Base-by-base conservation (phyloP, 2,329 filamentous ascomycete genomes). In the Fusarium oxysporum region DNA sequence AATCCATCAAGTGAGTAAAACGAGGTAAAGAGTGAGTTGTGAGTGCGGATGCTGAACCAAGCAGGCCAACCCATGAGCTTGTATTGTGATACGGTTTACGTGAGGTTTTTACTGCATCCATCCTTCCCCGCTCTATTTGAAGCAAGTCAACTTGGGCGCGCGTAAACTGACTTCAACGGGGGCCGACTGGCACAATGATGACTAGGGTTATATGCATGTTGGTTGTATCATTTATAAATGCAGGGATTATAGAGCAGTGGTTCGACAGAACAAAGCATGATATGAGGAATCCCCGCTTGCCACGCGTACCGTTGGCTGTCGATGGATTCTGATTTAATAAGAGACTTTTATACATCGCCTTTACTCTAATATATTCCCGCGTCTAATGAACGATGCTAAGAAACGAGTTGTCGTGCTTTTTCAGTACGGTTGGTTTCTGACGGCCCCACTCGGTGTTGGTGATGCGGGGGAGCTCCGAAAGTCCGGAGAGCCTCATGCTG, bases 311-410 rank as follows among this genome's bases (percentile, higher is more conserved):
- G 3, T 48, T 32, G 21, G 10, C 10, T n/a, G 3, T 17, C 28
- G 45, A n/a, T 2, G 14, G 10, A 17, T 6, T 32, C 10, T 12
- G 7, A 17, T 30, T 17, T n/a, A 6, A 3, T 32, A 8, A 13
- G 45, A 32, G 3, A 21, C 7, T 17, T 0, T 3, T n/a, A 4
- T 17, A 3, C 5, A 3, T 32, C 1, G 0, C 3, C 19, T 6
- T 48, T 16, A 12, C 7, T n/a, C 10, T n/a, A 4, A 32, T n/a
- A 12, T n/a, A 13, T 32, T 1, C 16, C 28, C 8, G 3, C 3
- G 10, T 32, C 3, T 12, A 13, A 2, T 48, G 10, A 48, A 9
- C 0, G 10, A 17, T 48, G 45, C 0, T 7, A 50, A 17, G 45
- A 9, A 51, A 35, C 3, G 17, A 35, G n/a, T 25, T 10, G 6